A percentile compares a stretch with the other conserved stretches of the same genome.
Conservation (phyloP, 495 filamentous ascomycete genomes). For the Astrothelium subdiscretum region DNA sequence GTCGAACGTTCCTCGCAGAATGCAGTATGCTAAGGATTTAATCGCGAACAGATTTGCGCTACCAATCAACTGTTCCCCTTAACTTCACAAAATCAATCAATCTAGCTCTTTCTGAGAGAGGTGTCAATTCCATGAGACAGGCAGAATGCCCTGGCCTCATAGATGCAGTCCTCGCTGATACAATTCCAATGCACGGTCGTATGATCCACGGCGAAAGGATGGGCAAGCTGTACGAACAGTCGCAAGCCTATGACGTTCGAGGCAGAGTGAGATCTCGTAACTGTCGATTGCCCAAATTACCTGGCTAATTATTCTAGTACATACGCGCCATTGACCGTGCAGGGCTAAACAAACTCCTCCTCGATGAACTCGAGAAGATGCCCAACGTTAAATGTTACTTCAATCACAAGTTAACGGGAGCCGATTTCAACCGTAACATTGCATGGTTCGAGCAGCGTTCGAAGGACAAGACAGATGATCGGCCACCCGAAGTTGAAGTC, state of each 20-base stretch:
- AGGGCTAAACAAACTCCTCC: conserved; percentile 69
- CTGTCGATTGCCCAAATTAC: conserved; percentile 14
- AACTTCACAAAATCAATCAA: conserved; percentile 99
- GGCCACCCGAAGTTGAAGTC: conserved; percentile 49
- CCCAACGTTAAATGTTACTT: conserved; percentile 87
- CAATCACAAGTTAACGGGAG: conserved; percentile 79
- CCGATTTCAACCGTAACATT: conserved; percentile 62
- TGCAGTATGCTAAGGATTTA: neutral
- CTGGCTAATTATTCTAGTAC: conserved; percentile 24
- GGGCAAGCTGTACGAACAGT: conserved; percentile 58
- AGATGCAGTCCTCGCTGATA: conserved; percentile 57
- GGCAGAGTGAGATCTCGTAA: conserved; percentile 58
- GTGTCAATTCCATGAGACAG: conserved; percentile 73
- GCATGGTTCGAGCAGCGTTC: conserved; percentile 73
- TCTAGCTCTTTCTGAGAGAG: conserved; percentile 82
- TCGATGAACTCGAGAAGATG: conserved; percentile 71
- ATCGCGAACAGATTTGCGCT: conserved; percentile 61
- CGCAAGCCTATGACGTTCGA: conserved; percentile 83
- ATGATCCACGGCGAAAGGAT: conserved; percentile 78
- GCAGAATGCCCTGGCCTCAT: conserved; percentile 53
- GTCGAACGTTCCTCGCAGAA: neutral
- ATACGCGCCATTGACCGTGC: conserved; percentile 63
- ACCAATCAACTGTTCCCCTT: conserved; percentile 69
- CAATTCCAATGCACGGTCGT: conserved; percentile 90
- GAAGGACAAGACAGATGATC: conserved; percentile 13